Evolutionary conservation across 1,284 basidiomycete genomes (phyloP).

Genomic region (Ustilago xerochloae): DNA sequence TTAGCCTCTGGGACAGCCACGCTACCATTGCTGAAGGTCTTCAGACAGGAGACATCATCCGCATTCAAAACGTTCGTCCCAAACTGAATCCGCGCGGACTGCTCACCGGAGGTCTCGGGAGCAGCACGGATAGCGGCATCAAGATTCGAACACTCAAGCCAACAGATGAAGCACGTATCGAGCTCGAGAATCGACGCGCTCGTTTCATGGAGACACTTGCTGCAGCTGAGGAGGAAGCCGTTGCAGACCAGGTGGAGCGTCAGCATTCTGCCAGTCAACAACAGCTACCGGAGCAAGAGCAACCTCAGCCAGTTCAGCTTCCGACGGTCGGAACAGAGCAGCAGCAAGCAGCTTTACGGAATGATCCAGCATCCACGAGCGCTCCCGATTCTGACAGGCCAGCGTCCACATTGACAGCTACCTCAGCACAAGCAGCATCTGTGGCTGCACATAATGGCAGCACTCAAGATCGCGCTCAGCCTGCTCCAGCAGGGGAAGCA

Average conservation of each 20-base stretch:
- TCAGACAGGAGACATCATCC: constrained; percentile 51
- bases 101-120: constrained; percentile 54
- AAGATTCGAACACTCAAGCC: constrained; percentile 46
- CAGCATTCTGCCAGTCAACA: constrained; percentile 9
- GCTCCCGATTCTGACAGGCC: not conserved
- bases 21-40: constrained; percentile 49
- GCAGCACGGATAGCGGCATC: constrained; percentile 43
- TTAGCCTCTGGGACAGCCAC: constrained; percentile 57
- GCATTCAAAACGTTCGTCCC: constrained; percentile 53
- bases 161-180: constrained; percentile 30
- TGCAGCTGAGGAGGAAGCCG: constrained; percentile 24
- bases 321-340: not conserved
- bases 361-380: not conserved
- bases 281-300: constrained; percentile 11
- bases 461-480: not conserved
- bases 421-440: not conserved
- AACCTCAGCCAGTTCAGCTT: not conserved
- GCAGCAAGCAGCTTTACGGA: not conserved
- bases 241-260: constrained; percentile 31
- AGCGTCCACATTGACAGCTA: not conserved
- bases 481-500: not conserved
- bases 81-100: constrained; percentile 45
- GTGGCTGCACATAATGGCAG: not conserved
- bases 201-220: constrained; percentile 26
- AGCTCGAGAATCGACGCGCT: constrained; percentile 25